A percentile compares a stretch with the other conserved stretches of the same genome.
Conservation (phyloP, 331 rosid genomes). For the Ulmus americana region DNA sequence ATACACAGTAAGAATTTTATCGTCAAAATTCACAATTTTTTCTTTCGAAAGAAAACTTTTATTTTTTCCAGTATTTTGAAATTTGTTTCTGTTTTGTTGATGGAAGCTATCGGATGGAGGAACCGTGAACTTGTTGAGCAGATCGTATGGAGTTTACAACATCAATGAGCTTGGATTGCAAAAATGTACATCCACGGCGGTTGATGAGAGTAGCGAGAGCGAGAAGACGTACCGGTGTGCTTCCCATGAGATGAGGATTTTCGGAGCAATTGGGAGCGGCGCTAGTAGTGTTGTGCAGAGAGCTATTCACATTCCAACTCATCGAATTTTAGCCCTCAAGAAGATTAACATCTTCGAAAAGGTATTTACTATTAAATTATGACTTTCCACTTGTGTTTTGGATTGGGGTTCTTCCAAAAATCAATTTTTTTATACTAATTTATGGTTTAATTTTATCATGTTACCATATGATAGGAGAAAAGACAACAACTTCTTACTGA, state of each 20-base stretch:
- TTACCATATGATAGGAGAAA: conserved; percentile 55
- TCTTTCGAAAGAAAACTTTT: neutral
- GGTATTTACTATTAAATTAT: conserved; percentile 28
- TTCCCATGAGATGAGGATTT: conserved; percentile 83
- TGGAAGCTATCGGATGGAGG: conserved; percentile 77
- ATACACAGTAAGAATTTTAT: conserved; percentile 46
- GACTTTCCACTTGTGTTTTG: neutral
- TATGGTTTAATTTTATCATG: neutral
- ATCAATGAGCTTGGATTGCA: conserved; percentile 89
- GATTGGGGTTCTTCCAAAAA: neutral
- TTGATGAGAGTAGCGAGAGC: conserved; percentile 32
- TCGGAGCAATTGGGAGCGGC: conserved; percentile 95
- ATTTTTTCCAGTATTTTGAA: neutral
- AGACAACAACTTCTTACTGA: conserved; percentile 96
- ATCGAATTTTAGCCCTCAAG: conserved; percentile 77
- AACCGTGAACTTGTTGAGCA: conserved; percentile 78
- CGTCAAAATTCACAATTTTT: neutral
- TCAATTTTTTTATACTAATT: neutral
- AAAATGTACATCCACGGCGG: conserved; percentile 63
- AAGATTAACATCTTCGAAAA: conserved; percentile 93
- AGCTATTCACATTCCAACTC: conserved; percentile 84
- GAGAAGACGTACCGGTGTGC: conserved; percentile 76
- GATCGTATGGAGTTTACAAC: conserved; percentile 85
- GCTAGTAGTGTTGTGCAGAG: conserved; percentile 96
- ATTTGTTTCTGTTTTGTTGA: neutral